Conservation (phyloP, 805 yeast genomes). For the Kockiozyma suomiensis region DNA sequence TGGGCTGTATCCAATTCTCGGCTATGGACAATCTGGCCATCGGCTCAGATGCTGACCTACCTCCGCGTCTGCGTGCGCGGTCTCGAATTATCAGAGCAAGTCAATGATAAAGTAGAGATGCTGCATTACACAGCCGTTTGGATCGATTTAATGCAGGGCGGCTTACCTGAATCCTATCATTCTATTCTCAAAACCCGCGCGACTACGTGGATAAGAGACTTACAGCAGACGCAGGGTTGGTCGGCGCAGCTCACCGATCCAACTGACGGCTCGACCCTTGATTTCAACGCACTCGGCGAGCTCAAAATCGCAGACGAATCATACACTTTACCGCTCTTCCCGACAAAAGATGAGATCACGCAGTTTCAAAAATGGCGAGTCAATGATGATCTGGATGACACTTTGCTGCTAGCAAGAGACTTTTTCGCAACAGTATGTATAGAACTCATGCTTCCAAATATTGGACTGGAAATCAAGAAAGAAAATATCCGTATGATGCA, state of each 20-base stretch:
- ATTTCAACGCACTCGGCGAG: background rate
- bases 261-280: background rate
- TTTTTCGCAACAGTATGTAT: constrained; percentile 21
- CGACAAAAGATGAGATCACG: constrained; percentile 11
- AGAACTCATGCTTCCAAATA: constrained; percentile 8
- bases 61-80: constrained; percentile 68
- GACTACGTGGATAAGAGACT: constrained; percentile 4
- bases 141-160: constrained; percentile 34
- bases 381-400: constrained; percentile 17
- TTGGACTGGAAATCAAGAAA: constrained; percentile 14
- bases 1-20: background rate
- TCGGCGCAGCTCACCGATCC: background rate
- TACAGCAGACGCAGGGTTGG: background rate
- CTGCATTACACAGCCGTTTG: constrained; percentile 48
- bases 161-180: constrained; percentile 19
- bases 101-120: constrained; percentile 51
- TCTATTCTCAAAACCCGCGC: constrained; percentile 4
- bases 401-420: constrained; percentile 22
- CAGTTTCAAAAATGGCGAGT: constrained; percentile 10
- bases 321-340: constrained; percentile 16
- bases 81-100: constrained; percentile 53
- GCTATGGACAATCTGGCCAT: background rate
- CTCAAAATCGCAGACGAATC: background rate
- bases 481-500: constrained; percentile 22
- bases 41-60: constrained; percentile 61